These are phyloP conservation scores for Rhizophagus sp. DNA, from an alignment of 192 early-diverging fungal species.

Conservation along the genomic window DNA sequence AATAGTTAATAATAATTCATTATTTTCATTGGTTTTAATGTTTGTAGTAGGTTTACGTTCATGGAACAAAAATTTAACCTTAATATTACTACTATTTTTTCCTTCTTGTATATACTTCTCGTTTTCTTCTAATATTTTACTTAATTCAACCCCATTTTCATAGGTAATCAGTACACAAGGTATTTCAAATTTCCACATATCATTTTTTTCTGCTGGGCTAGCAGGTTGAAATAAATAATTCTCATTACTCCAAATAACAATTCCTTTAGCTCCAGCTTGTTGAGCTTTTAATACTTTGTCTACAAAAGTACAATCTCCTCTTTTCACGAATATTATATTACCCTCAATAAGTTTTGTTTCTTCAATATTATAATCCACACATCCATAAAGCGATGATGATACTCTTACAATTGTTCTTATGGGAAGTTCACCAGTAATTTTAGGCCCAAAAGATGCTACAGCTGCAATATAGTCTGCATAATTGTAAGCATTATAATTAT, in stretches of 20 bases:
- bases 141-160: slow-evolving; percentile 21
- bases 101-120: not conserved
- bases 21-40: slow-evolving; percentile 8
- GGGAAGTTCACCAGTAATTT: not conserved
- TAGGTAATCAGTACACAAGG: slow-evolving; percentile 24
- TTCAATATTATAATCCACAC: slow-evolving; percentile 34
- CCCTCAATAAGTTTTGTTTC: slow-evolving; percentile 31
- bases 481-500: not conserved
- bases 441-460: slow-evolving; percentile 30
- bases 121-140: not conserved
- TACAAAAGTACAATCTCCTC: slow-evolving; percentile 48
- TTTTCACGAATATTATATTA: slow-evolving; percentile 42
- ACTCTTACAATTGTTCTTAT: slow-evolving; percentile 23
- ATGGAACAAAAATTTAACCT: not conserved
- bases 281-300: slow-evolving; percentile 49
- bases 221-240: slow-evolving; percentile 30
- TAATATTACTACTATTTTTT: not conserved
- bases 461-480: slow-evolving; percentile 12
- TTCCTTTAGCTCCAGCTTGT: slow-evolving; percentile 40
- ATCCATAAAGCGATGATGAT: slow-evolving; percentile 33
- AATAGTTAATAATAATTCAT: slow-evolving; percentile 15
- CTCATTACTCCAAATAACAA: slow-evolving; percentile 45
- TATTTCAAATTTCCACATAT: not conserved
- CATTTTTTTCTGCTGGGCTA: not conserved
- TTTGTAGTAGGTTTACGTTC: not conserved